These are phyloP conservation scores for Rhodofomes roseus DNA, from an alignment of 1,284 basidiomycete species.

Conservation along the genomic window DNA sequence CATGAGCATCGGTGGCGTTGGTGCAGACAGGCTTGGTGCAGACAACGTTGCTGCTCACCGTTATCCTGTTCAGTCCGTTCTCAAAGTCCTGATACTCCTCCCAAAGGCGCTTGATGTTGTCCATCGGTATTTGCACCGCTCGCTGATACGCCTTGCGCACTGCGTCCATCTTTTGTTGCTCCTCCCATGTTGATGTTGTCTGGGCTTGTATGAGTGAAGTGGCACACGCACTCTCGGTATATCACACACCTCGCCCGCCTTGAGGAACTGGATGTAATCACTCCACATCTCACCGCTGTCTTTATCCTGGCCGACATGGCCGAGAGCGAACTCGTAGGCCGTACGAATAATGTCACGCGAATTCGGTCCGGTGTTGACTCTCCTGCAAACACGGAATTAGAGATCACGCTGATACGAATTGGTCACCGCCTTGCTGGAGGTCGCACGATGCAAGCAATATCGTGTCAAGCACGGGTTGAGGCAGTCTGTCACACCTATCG, in stretches of 20 bases:
- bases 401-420: neutral
- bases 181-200: slow-evolving; percentile 78
- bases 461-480: neutral
- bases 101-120: slow-evolving; percentile 94
- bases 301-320: slow-evolving; percentile 85
- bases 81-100: slow-evolving; percentile 95
- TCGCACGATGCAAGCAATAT: neutral
- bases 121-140: slow-evolving; percentile 90
- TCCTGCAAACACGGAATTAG: slow-evolving; percentile 18
- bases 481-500: neutral
- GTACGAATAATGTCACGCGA: slow-evolving; percentile 77
- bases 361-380: slow-evolving; percentile 45
- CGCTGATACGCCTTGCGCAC: slow-evolving; percentile 91
- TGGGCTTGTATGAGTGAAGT: neutral
- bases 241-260: slow-evolving; percentile 65
- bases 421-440: neutral
- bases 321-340: slow-evolving; percentile 93
- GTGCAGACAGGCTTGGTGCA: neutral
- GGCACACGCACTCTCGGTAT: neutral
- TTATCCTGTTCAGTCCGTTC: slow-evolving; percentile 86
- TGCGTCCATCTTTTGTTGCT: slow-evolving; percentile 93
- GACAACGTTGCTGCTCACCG: slow-evolving; percentile 37
- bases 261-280: slow-evolving; percentile 83
- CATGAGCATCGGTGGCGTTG: neutral
- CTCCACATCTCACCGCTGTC: slow-evolving; percentile 74